phyloP scores from a whole-genome alignment of 2,329 filamentous ascomycete genomes.

The Diaporthe sp. region DNA sequence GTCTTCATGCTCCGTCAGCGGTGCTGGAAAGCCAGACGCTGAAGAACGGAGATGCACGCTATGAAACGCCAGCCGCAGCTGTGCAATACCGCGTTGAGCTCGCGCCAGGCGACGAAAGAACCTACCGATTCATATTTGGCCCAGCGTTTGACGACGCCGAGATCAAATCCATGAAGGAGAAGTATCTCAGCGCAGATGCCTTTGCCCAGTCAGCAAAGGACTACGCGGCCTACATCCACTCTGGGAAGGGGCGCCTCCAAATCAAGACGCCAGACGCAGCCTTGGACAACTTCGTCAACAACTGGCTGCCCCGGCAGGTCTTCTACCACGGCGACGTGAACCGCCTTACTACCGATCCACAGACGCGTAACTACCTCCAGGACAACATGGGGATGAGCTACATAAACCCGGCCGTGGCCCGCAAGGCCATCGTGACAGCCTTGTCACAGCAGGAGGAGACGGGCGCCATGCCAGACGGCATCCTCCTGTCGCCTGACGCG shows the following conservation, averaged over 20 bases:
- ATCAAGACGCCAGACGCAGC: conserved; percentile 67
- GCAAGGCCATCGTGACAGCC: conserved; percentile 61
- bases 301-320: conserved; percentile 69
- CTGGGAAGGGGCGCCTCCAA: conserved; percentile 62
- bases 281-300: conserved; percentile 70
- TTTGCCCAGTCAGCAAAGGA: conserved; percentile 60
- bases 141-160: conserved; percentile 66
- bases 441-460: conserved; percentile 66
- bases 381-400: conserved; percentile 73
- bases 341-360: conserved; percentile 68
- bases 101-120: conserved; percentile 52
- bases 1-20: conserved; percentile 63
- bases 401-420: conserved; percentile 63
- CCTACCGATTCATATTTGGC: conserved; percentile 68
- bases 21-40: conserved; percentile 53
- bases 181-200: conserved; percentile 62
- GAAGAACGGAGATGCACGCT: conserved; percentile 62
- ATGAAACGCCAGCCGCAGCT: conserved; percentile 66
- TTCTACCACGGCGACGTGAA: conserved; percentile 72
- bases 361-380: conserved; percentile 70
- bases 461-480: conserved; percentile 71
- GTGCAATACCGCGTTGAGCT: conserved; percentile 64
- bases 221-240: conserved; percentile 64
- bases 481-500: conserved; percentile 64
- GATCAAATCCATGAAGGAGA: conserved; percentile 57